phyloP scores from a whole-genome alignment of 495 filamentous ascomycete genomes.

The Penicillium malachiteum region DNA sequence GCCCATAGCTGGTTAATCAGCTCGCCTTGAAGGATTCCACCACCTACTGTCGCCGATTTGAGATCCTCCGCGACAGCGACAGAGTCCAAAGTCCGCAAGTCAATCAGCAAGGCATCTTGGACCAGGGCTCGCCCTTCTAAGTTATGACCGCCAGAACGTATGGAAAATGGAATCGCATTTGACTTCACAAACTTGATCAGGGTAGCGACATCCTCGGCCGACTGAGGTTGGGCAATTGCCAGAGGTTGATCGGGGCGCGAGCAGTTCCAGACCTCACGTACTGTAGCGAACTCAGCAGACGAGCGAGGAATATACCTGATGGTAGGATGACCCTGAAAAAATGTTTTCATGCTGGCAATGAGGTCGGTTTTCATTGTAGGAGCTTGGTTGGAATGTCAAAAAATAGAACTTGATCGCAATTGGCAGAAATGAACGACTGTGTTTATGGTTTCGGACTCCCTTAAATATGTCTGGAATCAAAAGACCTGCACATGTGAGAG shows the following conservation, averaged over 20 bases:
- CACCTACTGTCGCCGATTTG: constrained; percentile 29
- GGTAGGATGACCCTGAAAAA: constrained; percentile 17
- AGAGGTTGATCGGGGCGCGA: constrained; percentile 20
- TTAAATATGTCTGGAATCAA: not conserved
- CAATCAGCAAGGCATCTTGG: constrained; percentile 32
- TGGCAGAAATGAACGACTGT: not conserved
- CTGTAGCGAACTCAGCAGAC: constrained; percentile 17
- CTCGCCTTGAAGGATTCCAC: constrained; percentile 31
- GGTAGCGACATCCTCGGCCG: constrained; percentile 24
- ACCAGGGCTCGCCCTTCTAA: constrained; percentile 22
- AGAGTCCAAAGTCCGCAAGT: constrained; percentile 33
- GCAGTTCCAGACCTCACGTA: constrained; percentile 15
- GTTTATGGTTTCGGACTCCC: not conserved
- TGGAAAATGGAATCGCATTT: constrained; percentile 28
- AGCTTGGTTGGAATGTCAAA: not conserved
- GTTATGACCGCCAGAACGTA: constrained; percentile 44
- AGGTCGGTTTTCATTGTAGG: too few relatives aligned
- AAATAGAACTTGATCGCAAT: not conserved
- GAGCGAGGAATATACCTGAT: constrained; percentile 26
- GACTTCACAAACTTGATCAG: constrained; percentile 22
- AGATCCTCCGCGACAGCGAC: constrained; percentile 26
- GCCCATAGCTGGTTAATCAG: constrained; percentile 25
- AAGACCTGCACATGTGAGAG: not conserved
- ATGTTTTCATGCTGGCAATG: not conserved
- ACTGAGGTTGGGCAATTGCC: constrained; percentile 33